Base-by-base conservation (phyloP, 805 yeast species). In the Spencermartinsiella europaea region DNA sequence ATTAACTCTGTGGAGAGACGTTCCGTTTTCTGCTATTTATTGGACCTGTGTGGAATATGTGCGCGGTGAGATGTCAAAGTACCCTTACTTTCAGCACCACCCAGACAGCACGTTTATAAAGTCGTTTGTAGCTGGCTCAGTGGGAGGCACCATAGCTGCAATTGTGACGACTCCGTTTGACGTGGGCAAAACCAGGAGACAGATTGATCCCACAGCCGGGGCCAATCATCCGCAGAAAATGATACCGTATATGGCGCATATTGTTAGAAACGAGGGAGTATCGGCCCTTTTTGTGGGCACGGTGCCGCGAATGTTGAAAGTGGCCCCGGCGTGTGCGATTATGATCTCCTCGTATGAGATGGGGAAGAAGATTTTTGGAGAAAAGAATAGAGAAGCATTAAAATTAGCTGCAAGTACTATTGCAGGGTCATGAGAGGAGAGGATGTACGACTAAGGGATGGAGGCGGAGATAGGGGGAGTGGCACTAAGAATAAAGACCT, bases 281-380 rank as follows among this genome's bases (percentile, higher is more conserved):
- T 61, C 72, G 3, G 91, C 97, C 0, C 68, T 93, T n/a, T 93
- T 84, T 60, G 85, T 86, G 33, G 99, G 99, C 0, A 67, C 89
- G 34, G 71, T 78, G 1, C 98, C 98, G 0, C 75, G 99, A 53
- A 77, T 91, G 5, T 67, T 91, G 63, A 93, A 93, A 62, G 85
- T 93, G 21, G 96, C 97, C 0, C 98, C 99, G 8, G 82, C 96
- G 14, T 93, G 99, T 74, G 99, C 99, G 1, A 91, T 93, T 34
- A 93, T 93, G 99, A 89, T 93, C 38, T 87, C 97, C 10, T 83
- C 93, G 34, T 93, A 93, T 63, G 99, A 93, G 63, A 71, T 90
- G 38, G 85, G 95, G 21, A 93, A 93, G 65, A 77, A 78, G 47
- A 61, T 80, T n/a, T 63, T 66, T 42, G 48, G 48, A 5, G 50